phyloP scores from a whole-genome alignment of 2,329 filamentous ascomycete genomes.

The Beauveria varroae region DNA sequence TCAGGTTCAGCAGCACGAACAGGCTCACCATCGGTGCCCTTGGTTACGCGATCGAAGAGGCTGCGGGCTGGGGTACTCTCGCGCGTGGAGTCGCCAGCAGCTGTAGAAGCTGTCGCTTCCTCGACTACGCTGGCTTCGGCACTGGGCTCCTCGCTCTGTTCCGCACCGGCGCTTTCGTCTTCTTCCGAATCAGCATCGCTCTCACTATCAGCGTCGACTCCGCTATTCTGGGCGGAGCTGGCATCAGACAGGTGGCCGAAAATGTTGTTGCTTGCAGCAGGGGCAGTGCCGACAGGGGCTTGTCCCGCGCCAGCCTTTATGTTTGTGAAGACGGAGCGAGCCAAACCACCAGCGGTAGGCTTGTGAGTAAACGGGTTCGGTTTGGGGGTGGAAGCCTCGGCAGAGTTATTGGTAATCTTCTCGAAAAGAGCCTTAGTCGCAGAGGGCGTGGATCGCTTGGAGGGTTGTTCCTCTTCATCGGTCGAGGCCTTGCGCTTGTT shows the following conservation, averaged over 20 bases:
- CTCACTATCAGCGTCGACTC: constrained; percentile 39
- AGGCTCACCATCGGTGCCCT: constrained; percentile 41
- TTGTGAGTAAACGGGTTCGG: constrained; percentile 28
- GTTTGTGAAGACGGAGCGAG: constrained; percentile 36
- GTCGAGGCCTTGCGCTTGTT: constrained; percentile 47
- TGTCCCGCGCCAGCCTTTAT: constrained; percentile 25
- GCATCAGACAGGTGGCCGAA: constrained; percentile 53
- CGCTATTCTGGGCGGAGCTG: constrained; percentile 48
- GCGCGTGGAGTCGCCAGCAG: constrained; percentile 23
- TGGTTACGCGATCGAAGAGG: constrained; percentile 49
- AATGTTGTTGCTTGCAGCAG: constrained; percentile 37
- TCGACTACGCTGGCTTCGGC: constrained; percentile 35
- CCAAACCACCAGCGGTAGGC: constrained; percentile 28
- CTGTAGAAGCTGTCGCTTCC: constrained; percentile 25
- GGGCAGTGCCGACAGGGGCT: constrained; percentile 9
- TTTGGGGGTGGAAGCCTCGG: constrained; percentile 23
- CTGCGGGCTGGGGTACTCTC: constrained; percentile 41
- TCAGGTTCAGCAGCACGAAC: constrained; percentile 29
- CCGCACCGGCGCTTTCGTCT: constrained; percentile 35
- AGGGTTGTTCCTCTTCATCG: constrained; percentile 40
- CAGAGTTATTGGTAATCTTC: constrained; percentile 45
- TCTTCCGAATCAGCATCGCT: constrained; percentile 37
- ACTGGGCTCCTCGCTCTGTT: constrained; percentile 36
- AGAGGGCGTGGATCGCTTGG: constrained; percentile 43
- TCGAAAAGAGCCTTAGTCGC: constrained; percentile 50